Evolutionary conservation across 2,329 filamentous ascomycete genomes (phyloP).

Genomic region (Sporothrix brunneoviolacea): DNA sequence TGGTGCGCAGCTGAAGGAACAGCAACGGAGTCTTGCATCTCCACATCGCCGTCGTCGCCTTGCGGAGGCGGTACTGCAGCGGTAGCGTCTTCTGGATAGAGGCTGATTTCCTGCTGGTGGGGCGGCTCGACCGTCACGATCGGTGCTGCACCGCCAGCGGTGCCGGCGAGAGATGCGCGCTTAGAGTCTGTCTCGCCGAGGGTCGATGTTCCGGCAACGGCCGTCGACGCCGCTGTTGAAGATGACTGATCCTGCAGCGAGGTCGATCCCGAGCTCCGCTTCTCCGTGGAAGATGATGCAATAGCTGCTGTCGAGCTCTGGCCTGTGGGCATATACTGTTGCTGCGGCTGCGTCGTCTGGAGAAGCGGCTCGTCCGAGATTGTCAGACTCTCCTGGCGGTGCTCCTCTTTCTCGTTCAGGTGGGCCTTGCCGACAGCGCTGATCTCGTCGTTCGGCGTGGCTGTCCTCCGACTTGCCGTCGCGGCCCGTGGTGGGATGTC

Average conservation of each 20-base stretch:
- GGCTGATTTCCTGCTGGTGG: constrained; percentile 17
- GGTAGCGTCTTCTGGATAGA: constrained; percentile 12
- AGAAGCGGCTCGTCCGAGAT: constrained; percentile 12
- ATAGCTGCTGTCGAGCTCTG: constrained; percentile 18
- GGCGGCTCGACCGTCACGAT: constrained; percentile 38
- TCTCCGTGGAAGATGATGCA: constrained; percentile 33
- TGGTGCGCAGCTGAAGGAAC: constrained; percentile 38
- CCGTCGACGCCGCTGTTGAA: constrained; percentile 13
- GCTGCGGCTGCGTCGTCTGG: constrained; percentile 13
- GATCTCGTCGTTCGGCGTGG: constrained; percentile 46
- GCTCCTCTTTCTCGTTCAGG: constrained; percentile 44
- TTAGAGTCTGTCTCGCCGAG: constrained; percentile 40
- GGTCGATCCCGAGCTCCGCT: constrained; percentile 40
- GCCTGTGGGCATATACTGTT: constrained; percentile 18
- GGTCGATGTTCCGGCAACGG: constrained; percentile 19
- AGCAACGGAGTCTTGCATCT: constrained; percentile 59
- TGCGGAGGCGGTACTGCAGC: constrained; percentile 23
- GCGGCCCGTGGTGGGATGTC: constrained; percentile 48
- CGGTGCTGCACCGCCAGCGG: constrained; percentile 30
- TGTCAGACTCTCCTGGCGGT: constrained; percentile 17
- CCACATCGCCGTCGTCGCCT: constrained; percentile 54
- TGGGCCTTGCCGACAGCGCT: constrained; percentile 33
- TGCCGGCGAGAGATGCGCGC: constrained; percentile 27
- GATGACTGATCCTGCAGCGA: constrained; percentile 38
- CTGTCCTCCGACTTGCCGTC: constrained; percentile 48